Evolutionary conservation across 768 basidiomycete species (phyloP).

Genomic region (Naganishia kalamii): DNA sequence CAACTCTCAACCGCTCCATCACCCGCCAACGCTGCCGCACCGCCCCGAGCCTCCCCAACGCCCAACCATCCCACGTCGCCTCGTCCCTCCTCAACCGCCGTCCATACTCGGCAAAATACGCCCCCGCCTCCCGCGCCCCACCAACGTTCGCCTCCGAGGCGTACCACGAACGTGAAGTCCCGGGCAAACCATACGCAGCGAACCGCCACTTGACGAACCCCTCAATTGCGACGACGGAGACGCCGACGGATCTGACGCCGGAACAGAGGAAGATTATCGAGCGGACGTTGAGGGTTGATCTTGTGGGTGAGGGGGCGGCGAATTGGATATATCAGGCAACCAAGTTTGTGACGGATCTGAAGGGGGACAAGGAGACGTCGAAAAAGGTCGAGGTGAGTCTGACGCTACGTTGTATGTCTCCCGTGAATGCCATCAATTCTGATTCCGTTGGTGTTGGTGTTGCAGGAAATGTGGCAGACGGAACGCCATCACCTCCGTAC

Average conservation of each 20-base stretch:
- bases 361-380: constrained; percentile 49
- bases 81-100: neutral
- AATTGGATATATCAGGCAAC: constrained; percentile 95
- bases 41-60: neutral
- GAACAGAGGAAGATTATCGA: constrained; percentile 39
- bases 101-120: constrained; percentile 9
- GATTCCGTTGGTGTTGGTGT: neutral
- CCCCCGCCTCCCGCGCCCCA: neutral
- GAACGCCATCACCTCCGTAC: constrained; percentile 84
- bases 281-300: constrained; percentile 70
- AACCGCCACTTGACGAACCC: neutral
- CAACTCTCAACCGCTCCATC: neutral
- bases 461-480: constrained; percentile 92
- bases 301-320: constrained; percentile 90
- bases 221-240: constrained; percentile 24
- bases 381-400: constrained; percentile 63
- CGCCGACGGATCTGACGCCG: constrained; percentile 33
- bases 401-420: neutral
- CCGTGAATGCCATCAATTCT: neutral
- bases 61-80: neutral
- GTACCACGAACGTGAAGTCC: constrained; percentile 11
- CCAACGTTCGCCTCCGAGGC: constrained; percentile 12
- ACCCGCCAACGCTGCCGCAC: neutral
- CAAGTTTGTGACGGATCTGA: constrained; percentile 56
- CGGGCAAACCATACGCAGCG: neutral